Conservation (phyloP, 768 basidiomycete species). For the Candolleomyces aberdarensis region DNA sequence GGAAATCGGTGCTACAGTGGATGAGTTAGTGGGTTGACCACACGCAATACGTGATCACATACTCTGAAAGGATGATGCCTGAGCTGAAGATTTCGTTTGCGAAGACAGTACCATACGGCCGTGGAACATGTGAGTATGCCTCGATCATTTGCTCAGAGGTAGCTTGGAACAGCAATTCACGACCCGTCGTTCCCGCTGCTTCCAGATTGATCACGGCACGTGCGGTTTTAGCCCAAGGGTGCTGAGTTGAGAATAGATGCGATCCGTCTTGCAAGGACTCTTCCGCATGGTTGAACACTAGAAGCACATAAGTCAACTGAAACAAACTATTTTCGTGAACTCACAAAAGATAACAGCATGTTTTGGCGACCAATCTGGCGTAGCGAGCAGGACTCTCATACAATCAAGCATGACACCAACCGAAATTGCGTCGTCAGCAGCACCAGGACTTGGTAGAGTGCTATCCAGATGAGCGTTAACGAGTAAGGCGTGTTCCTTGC, state of each 20-base stretch:
- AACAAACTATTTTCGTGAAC: conserved; percentile 24
- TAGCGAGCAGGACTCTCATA: conserved; percentile 70
- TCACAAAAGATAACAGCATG: conserved; percentile 81
- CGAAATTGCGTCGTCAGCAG: conserved; percentile 83
- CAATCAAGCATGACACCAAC: conserved; percentile 93
- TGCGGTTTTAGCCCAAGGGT: conserved; percentile 67
- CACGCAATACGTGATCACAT: conserved; percentile 17
- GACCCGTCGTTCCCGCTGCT: conserved; percentile 87
- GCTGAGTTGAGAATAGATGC: conserved; percentile 90
- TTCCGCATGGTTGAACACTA: conserved; percentile 95
- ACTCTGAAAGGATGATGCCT: conserved; percentile 90
- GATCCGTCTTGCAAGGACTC: conserved; percentile 94
- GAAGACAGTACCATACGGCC: conserved; percentile 87
- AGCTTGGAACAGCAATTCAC: conserved; percentile 92
- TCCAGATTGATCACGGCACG: conserved; percentile 89
- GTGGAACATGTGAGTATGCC: conserved; percentile 82
- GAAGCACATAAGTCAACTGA: not conserved
- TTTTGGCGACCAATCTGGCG: conserved; percentile 67
- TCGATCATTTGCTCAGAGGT: conserved; percentile 94
- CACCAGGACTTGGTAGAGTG: conserved; percentile 85
- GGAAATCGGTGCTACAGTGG: conserved; percentile 79
- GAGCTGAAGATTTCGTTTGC: conserved; percentile 94
- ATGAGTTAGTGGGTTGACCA: not conserved
- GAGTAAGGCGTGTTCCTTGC: conserved; percentile 80
- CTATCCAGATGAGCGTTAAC: conserved; percentile 90